Base-by-base conservation (phyloP, 2,329 filamentous ascomycete genomes). In the Knoxdaviesia proteae region DNA sequence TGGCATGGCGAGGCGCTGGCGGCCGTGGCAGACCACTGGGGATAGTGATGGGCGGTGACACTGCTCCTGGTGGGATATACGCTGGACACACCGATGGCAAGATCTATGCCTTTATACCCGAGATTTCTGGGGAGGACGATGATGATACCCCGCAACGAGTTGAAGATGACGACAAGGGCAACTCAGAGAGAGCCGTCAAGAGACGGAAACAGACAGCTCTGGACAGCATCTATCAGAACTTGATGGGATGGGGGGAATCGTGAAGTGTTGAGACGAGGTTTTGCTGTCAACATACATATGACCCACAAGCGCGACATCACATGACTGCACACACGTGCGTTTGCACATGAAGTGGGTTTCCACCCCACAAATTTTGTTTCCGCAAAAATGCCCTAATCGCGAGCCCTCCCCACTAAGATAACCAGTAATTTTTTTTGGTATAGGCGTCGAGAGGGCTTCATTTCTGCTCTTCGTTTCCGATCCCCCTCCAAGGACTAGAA, bases 71-170 rank as follows among this genome's bases (percentile, higher is more conserved):
- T 0, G 67, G 62, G 6, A 53, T 94, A 45, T 92, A 84, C 59
- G 90, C 84, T 42, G 80, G 77, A 2, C 84, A 94, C 52, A 67
- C 78, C 3, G 84, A 94, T 54, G 88, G 88, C 0, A 79, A 78
- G 42, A 88, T 96, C 45, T 70, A 80, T 38, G 72, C 73, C 4
- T 94, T 88, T 86, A 67, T 69, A 50, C 80, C 83, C 2, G 62
- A 63, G 34, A 59, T 73, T 5, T 58, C 63, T 1, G 71, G 69
- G 5, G 62, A 60, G 34, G 20, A 20, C 20, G 20, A 20, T 20
- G 20, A 20, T 20, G 20, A 20, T 20, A 20, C 20, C 3, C 3
- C 20, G 20, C 20, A 20, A 20, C 20, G 20, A 20, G 59, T 71
- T 49, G 55, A 69, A 49, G 49, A 74, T 41, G 64, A 63, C 8